Base-by-base conservation (phyloP, 345 rosid genomes). In the Camelina hispida region DNA sequence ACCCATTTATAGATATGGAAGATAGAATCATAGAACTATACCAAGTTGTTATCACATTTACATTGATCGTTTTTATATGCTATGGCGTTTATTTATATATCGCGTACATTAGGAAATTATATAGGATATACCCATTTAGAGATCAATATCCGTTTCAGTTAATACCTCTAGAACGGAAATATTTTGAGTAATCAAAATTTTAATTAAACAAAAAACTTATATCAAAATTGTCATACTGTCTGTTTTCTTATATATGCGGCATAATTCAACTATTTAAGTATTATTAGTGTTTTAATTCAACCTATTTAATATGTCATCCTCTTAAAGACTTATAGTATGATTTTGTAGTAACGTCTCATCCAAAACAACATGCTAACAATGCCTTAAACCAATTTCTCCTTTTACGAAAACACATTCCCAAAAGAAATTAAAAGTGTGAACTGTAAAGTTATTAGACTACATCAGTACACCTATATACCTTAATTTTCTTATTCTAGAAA, bases 341-440 rank as follows among this genome's bases (percentile, higher is more conserved):
- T 65, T 64, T 44, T 56, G 32, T 56, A 25, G 72, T 66, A 59
- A 60, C 73, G 73, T 67, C 62, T 67, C 37, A 68, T 28, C 54
- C 47, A 60, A 67, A 59, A 67, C 13, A 17, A 28, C 62, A 59
- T 67, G 62, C 72, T 57, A 23, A 66, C 58, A 30, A 17, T 50
- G 62, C 79, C 73, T 66, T 2, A 18, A 68, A 32, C 53, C 37
- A 38, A 10, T 9, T 9, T 28, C 53, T 7, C 20, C 56, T 47
- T 60, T 40, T 43, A 68, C 79, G 69, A 68, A 66, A 68, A 32
- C 63, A 52, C 69, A 75, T 60, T 62, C 67, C 61, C 9, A 60
- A 30, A 59, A 75, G 55, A 67, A 68, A 75, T 30, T 48, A 42
- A 51, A 59, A 43, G 61, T 68, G 48, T 51, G 46, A 67, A 67